Percentiles rank a stretch among this genome's conserved stretches.
phyloP scores from a whole-genome alignment of 2,329 filamentous ascomycete genomes.

The Mycogone perniciosa region DNA sequence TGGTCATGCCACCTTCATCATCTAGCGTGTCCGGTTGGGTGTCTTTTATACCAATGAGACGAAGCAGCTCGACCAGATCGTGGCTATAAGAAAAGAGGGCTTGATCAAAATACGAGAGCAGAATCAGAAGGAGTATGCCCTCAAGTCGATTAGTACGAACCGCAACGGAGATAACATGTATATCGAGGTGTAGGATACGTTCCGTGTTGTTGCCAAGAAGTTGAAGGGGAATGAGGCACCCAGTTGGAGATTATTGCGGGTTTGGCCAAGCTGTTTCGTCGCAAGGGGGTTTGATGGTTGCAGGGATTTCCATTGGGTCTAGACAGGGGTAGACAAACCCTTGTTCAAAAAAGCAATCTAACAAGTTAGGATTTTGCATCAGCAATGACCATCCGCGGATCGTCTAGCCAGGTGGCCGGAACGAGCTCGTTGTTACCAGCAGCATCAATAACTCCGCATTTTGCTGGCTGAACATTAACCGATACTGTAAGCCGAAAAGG shows the following conservation, averaged over 20 bases:
- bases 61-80: not conserved
- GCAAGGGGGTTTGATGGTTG: not conserved
- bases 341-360: no score
- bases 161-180: not conserved
- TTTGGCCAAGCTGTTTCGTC: not conserved
- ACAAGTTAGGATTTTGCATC: no score
- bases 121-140: not conserved
- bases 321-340: no score
- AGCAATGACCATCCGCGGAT: no score
- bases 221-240: not conserved
- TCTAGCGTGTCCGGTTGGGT: conserved; percentile 1
- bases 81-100: not conserved
- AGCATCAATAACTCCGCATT: no score
- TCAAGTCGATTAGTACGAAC: not conserved
- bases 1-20: conserved; percentile 1
- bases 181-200: conserved; percentile 3
- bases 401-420: no score
- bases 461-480: no score
- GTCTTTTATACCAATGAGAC: conserved; percentile 1
- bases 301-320: no score
- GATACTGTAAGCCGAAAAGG: no score
- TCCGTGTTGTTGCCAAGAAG: not conserved
- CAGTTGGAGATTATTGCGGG: conserved; percentile 1
- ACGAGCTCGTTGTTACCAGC: no score
- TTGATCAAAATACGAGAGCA: not conserved